phyloP scores from a whole-genome alignment of 768 basidiomycete genomes.

The Leccinum incarnatum region DNA sequence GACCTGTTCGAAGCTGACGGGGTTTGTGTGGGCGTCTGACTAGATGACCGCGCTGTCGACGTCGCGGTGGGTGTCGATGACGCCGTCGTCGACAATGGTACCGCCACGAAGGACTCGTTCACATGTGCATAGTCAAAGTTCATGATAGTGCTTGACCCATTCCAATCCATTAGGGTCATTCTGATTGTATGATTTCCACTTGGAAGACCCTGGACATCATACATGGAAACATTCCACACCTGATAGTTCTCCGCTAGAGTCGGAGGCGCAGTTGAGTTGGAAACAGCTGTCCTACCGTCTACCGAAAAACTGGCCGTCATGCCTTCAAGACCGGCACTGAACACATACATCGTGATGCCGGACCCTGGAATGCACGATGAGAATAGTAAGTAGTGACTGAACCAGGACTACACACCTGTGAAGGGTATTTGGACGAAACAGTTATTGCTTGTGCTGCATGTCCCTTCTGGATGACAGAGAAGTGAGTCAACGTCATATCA shows the following conservation, averaged over 20 bases:
- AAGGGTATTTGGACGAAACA: constrained; percentile 23
- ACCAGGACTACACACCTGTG: constrained; percentile 7
- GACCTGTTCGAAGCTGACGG: constrained; percentile 9
- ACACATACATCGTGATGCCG: constrained; percentile 28
- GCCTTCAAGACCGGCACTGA: constrained; percentile 19
- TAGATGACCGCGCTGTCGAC: too few species aligned
- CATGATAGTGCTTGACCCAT: constrained; percentile 15
- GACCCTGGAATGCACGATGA: constrained; percentile 15
- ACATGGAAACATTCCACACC: constrained; percentile 21
- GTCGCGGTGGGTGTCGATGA: constrained; percentile 5
- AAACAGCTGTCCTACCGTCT: constrained; percentile 7
- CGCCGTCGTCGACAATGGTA: constrained; percentile 1
- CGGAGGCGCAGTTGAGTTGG: constrained; percentile 5
- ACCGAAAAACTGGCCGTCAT: constrained; percentile 23
- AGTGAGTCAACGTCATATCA: not conserved
- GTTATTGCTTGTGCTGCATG: constrained; percentile 10
- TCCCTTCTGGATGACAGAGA: constrained; percentile 11
- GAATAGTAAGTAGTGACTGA: not conserved
- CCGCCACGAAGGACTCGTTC: constrained; percentile 22
- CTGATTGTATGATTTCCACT: constrained; percentile 17
- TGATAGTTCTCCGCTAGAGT: constrained; percentile 15
- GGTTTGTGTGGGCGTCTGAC: not conserved
- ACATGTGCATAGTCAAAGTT: constrained; percentile 28
- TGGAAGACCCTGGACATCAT: constrained; percentile 14
- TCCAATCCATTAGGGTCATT: constrained; percentile 25